Base-by-base conservation (phyloP, 805 yeast species). In the Saccharomycopsis capsularis region DNA sequence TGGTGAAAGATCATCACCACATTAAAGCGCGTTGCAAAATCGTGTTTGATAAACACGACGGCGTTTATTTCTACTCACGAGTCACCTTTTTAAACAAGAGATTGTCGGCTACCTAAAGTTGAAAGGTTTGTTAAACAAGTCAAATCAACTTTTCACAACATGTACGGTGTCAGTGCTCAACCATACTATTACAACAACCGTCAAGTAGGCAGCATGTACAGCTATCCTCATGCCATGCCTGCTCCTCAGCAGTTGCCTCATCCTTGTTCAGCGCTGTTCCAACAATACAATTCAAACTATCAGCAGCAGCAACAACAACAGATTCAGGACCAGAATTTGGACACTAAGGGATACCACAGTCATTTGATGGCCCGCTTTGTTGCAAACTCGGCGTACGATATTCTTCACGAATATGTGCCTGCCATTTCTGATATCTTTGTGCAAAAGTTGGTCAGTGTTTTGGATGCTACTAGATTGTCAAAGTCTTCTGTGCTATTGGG, bases 391-490 rank as follows among this genome's bases (percentile, higher is more conserved):
- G 73, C 85, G 13, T 82, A 74, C 56, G 82, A 87, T 27, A 71
- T 84, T 60, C 73, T 83, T 60, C 78, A 76, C 56, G 79, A 79
- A 59, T 60, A 55, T 35, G 66, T 62, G 59, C 58, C 68, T 55
- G 69, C 66, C 51, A 58, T 58, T 55, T 34, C 52, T 22, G 52
- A 50, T 42, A 53, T 53, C 29, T 50, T 58, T 39, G 45, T 53
- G 35, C 63, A 44, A 50, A 45, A 46, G 30, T 52, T 50, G 49
- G 55, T 34, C 52, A 56, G 38, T 37, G 90, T 91, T 2, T 69
- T 91, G 52, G 74, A 81, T 49, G 95, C 96, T 11, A 93, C 97
- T 3, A 78, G 98, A 56, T 70, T 91, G 57, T 95, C 97, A 27
- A 76, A 81, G 55, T 76, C 88, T 2, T 85, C 98, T 16, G 74